These are phyloP conservation scores for Torulaspora microellipsoides DNA, from an alignment of 805 yeast genomes.

Conservation along the genomic window DNA sequence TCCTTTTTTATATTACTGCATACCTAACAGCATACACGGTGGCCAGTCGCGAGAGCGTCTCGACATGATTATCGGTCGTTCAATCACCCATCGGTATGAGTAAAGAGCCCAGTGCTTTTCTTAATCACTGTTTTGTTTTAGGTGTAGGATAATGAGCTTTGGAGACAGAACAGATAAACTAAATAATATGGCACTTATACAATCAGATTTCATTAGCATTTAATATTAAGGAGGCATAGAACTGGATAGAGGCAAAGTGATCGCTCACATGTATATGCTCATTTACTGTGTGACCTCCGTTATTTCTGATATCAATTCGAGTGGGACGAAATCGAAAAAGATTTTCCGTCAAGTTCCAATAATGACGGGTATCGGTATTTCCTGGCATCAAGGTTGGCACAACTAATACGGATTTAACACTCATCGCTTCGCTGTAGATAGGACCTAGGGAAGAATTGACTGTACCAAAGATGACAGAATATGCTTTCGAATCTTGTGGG, in stretches of 20 bases:
- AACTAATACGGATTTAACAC: conserved; percentile 21
- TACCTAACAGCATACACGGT: no score
- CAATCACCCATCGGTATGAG: no score
- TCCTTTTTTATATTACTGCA: no score
- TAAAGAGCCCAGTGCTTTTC: no score
- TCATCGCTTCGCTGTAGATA: not conserved
- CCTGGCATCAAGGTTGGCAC: conserved; percentile 57
- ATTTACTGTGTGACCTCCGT: conserved; percentile 9
- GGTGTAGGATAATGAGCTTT: no score
- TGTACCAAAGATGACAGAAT: conserved; percentile 3
- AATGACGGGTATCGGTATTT: conserved; percentile 59
- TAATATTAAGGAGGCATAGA: conserved; percentile 7
- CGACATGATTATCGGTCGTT: no score
- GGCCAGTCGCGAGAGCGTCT: no score
- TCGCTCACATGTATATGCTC: conserved; percentile 9
- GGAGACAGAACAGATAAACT: no score
- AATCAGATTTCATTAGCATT: conserved; percentile 7
- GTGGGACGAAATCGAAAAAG: conserved; percentile 43
- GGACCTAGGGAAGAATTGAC: conserved; percentile 1
- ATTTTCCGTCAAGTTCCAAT: conserved; percentile 52
- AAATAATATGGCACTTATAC: not conserved
- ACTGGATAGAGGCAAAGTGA: conserved; percentile 7
- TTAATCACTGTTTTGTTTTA: no score
- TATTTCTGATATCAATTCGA: conserved; percentile 6
- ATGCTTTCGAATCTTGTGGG: conserved; percentile 2